Conservation (phyloP, 768 basidiomycete genomes). For the Amyloporia xantha region DNA sequence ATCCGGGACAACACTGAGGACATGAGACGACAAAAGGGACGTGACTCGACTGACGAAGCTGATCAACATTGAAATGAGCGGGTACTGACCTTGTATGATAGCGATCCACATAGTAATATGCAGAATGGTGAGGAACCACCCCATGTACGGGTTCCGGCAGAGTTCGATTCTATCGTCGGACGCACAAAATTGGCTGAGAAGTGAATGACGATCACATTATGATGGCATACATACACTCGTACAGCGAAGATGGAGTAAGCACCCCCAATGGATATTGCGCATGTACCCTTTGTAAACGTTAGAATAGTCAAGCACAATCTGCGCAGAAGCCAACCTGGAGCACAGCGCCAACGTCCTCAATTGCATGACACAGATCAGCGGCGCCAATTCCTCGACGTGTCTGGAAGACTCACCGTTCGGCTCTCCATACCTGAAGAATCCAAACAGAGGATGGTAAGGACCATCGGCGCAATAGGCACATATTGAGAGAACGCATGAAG, state of each 20-base stretch:
- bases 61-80: not conserved
- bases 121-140: not conserved
- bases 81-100: not conserved
- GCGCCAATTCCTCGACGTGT: not conserved
- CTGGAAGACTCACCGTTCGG: not conserved
- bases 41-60: not conserved
- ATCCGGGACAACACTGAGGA: not conserved
- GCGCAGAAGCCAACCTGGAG: not conserved
- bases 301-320: not conserved
- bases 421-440: not conserved
- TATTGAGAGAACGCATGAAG: not conserved
- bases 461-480: not conserved
- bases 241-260: not conserved
- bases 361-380: not conserved
- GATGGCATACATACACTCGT: not conserved
- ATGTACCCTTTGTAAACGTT: not conserved
- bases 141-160: not conserved
- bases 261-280: not conserved
- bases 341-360: not conserved
- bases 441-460: not conserved
- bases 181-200: not conserved
- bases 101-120: not conserved
- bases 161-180: not conserved
- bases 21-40: not conserved
- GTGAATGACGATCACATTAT: too few species aligned